These are phyloP conservation scores for Eurotiales sp. DNA, from an alignment of 2,329 filamentous ascomycete genomes.

Conservation along the genomic window DNA sequence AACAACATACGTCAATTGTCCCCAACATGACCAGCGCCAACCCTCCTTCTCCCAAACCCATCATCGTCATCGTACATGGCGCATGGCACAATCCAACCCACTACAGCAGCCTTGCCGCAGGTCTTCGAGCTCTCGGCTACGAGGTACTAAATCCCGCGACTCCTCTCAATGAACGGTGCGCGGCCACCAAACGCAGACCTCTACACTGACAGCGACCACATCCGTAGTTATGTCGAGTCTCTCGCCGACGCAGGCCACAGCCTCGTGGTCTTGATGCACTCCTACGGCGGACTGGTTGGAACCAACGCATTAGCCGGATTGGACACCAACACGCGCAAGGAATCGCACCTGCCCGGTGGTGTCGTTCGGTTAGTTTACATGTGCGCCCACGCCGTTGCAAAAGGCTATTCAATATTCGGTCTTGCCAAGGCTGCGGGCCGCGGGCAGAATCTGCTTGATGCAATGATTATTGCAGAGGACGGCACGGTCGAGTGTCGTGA, in stretches of 20 bases:
- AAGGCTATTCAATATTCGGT: no score
- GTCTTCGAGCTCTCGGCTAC: conserved; percentile 18
- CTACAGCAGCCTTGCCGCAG: conserved; percentile 19
- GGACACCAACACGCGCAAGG: conserved; percentile 18
- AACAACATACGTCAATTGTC: no score
- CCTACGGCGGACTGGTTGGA: conserved; percentile 26
- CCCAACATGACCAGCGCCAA: no score
- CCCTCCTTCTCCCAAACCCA: no score
- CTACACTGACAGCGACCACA: conserved; percentile 17
- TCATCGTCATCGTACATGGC: conserved; percentile 35
- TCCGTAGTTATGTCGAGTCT: conserved; percentile 23
- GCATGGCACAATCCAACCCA: conserved; percentile 31
- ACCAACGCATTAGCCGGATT: conserved; percentile 23
- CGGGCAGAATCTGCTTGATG: conserved; percentile 22
- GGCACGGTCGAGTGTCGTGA: conserved; percentile 11
- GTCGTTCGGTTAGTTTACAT: conserved; percentile 24
- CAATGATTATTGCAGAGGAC: conserved; percentile 17
- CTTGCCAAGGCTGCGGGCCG: conserved; percentile 28
- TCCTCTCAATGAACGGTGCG: conserved; percentile 20
- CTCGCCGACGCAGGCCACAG: conserved; percentile 22
- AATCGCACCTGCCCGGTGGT: conserved; percentile 22
- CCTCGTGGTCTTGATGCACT: conserved; percentile 24
- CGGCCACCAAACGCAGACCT: conserved; percentile 23
- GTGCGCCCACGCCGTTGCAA: no score
- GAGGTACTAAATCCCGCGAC: conserved; percentile 19